Evolutionary conservation across 805 yeast genomes (phyloP), one percentile per base, ranked within the genome.

Genomic region (Zygosaccharomyces rouxii): DNA sequence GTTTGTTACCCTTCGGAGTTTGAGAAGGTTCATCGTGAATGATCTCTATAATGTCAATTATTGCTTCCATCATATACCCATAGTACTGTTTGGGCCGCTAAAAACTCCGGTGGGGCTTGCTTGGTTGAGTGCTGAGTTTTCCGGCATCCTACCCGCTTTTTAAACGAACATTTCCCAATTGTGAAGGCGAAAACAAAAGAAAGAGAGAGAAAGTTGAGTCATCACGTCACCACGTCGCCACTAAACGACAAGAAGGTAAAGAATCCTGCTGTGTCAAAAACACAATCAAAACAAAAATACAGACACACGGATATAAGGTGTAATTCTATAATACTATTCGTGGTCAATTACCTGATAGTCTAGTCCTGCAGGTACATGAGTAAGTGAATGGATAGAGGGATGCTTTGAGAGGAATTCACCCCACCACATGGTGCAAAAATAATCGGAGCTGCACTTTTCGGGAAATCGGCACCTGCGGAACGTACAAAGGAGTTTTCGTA

Each of bases 21-120:
- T 16, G 35, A 13, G 44, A 28, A 29, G 44, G 37, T 33, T 33
- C 44, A 28, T 41, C 44, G 21, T 41, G 44, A 29, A 41, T 41
- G 13, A 41, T 29, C 4, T 41, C 44, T 26, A 41, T 41, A 41
- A 41, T 41, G 35, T 41, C 44, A 19, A 41, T 41, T 7, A 41
- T 41, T 6, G 44, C 19, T 11, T 41, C 44, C 44, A 41, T 41
- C 29, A 19, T 29, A 9, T 31, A 28, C 21, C 10, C 33, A 28
- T 41, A 41, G 10, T 10, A 41, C 13, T 29, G 23, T 5, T 13
- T 6, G 31, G 10, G 4, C 21, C 11, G 21, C 23, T 14, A 33
- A 7, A 16, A 33, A 33, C 37, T 33, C 37, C 37, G 37, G 19
- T 2, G 11, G 11, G 10, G 7, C 11, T 3, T 33, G 16, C 21